Evolutionary conservation across 208 protist genomes (phyloP).

Genomic region (Porcisia deanei): DNA sequence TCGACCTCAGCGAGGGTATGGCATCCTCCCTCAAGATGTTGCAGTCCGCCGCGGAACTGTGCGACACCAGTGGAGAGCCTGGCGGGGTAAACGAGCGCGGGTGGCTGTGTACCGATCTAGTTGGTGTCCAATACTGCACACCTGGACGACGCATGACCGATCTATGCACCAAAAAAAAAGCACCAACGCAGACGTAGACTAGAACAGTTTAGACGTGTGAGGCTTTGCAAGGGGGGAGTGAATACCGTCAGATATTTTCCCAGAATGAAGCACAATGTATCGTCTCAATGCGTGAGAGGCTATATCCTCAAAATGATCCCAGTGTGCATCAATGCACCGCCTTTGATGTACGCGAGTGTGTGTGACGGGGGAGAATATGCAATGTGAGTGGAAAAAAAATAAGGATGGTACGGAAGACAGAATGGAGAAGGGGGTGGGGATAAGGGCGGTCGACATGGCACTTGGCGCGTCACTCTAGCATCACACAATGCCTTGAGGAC

Average conservation of each 20-base stretch:
- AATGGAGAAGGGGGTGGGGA: neutral
- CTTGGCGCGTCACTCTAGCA: neutral
- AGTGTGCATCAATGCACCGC: neutral
- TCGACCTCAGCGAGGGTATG: neutral
- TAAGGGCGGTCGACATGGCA: neutral
- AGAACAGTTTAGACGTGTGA: neutral
- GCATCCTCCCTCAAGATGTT: neutral
- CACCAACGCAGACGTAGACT: neutral
- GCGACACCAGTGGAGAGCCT: neutral
- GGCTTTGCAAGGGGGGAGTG: no score
- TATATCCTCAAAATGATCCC: neutral
- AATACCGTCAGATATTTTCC: no score
- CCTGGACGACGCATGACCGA: conserved; percentile 17
- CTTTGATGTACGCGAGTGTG: neutral
- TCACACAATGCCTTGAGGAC: neutral
- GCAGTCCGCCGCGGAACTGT: conserved; percentile 6
- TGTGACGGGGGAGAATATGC: neutral
- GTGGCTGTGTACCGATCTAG: neutral
- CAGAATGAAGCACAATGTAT: neutral
- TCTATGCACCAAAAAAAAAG: neutral
- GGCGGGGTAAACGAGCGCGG: neutral
- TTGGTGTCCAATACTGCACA: conserved; percentile 23
- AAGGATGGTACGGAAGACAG: neutral
- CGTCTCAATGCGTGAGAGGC: neutral
- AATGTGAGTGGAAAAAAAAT: neutral